phyloP scores from a whole-genome alignment of 148 eudicot species.

The Cornus controversa region DNA sequence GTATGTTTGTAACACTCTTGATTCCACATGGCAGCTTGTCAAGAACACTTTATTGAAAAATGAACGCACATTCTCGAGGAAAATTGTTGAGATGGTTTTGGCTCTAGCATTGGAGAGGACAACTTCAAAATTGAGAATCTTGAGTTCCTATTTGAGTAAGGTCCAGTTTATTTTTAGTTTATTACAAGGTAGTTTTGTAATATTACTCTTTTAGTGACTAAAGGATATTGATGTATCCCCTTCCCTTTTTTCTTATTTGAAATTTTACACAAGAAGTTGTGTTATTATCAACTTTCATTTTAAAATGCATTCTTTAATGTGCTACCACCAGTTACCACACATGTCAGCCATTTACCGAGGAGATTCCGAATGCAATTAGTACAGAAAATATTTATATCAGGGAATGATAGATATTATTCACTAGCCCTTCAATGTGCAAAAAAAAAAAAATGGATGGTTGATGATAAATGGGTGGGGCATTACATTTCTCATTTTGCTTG shows the following conservation, averaged over 20 bases:
- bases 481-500: too few species aligned
- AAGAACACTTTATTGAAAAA: slow-evolving; percentile 17
- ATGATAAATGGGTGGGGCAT: not conserved
- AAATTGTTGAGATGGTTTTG: slow-evolving; percentile 18
- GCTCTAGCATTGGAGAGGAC: slow-evolving; percentile 20
- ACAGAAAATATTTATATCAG: not conserved
- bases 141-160: slow-evolving; percentile 17
- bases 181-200: not conserved
- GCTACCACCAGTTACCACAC: not conserved
- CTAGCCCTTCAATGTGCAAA: too few species aligned
- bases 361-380: not conserved
- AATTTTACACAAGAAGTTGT: not conserved
- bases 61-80: slow-evolving; percentile 22
- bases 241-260: not conserved
- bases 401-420: too few species aligned
- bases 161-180: not conserved
- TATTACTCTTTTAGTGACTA: not conserved
- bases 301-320: not conserved
- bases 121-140: slow-evolving; percentile 19
- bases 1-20: not conserved
- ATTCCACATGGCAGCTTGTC: slow-evolving; percentile 16
- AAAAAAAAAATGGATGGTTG: not conserved
- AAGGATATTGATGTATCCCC: not conserved
- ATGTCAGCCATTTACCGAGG: not conserved
- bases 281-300: not conserved